Evolutionary conservation across 371 early-diverging fungal species (phyloP).

Genomic region (Rhizopus arrhizus): DNA sequence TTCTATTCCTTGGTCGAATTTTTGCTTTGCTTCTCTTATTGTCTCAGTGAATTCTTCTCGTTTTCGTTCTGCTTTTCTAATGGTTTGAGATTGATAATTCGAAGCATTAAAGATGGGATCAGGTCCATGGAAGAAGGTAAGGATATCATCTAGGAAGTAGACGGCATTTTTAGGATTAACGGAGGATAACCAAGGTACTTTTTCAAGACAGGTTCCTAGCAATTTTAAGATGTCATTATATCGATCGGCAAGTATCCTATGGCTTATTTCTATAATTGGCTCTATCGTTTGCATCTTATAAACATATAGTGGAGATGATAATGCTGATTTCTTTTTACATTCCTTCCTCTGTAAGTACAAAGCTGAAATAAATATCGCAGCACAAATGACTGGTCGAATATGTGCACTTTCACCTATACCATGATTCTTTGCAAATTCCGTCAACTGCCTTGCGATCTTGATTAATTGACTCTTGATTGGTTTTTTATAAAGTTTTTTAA

Average conservation of each 20-base stretch:
- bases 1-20: background rate
- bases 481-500: too few species aligned
- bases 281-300: too few species aligned
- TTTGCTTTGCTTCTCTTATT: background rate
- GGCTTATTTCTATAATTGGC: background rate
- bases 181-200: background rate
- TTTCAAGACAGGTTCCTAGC: background rate
- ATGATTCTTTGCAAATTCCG: background rate
- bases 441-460: background rate
- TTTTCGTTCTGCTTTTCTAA: background rate
- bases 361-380: background rate
- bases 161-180: background rate
- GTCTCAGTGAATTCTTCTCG: background rate
- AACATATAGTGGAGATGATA: too few species aligned
- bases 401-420: background rate
- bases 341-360: background rate
- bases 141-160: background rate
- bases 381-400: background rate
- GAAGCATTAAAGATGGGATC: too few species aligned
- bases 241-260: background rate
- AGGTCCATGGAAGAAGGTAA: background rate
- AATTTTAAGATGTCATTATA: background rate
- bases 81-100: background rate
- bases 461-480: background rate
- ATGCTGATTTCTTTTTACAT: background rate